Conservation (phyloP, 2,329 filamentous ascomycete species). For the Arthrinium phaeospermum region DNA sequence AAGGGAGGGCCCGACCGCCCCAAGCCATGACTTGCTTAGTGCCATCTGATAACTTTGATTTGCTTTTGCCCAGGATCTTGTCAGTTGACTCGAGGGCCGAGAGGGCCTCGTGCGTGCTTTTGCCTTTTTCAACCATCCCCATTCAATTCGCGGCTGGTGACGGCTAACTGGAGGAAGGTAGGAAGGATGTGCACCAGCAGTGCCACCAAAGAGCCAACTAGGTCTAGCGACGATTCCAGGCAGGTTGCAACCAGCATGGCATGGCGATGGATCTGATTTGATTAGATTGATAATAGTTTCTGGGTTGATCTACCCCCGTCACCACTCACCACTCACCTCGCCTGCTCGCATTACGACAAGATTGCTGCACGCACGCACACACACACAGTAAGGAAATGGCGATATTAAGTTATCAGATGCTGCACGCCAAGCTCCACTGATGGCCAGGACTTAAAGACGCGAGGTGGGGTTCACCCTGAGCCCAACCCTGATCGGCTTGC, state of each 20-base stretch:
- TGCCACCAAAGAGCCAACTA: neutral
- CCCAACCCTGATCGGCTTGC: slow-evolving; percentile 2
- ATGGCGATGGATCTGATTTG: slow-evolving; percentile 10
- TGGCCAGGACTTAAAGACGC: neutral
- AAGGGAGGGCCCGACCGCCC: slow-evolving; percentile 9
- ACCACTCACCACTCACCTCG: too few species aligned
- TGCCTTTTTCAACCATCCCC: neutral
- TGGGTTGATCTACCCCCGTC: neutral
- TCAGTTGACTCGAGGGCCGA: neutral
- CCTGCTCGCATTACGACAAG: neutral
- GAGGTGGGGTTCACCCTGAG: slow-evolving; percentile 1
- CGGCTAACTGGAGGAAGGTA: neutral
- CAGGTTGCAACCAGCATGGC: neutral
- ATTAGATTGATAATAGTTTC: slow-evolving; percentile 15
- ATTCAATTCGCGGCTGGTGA: neutral
- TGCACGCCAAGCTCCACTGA: slow-evolving; percentile 31
- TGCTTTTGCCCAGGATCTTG: slow-evolving; percentile 5
- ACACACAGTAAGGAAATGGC: neutral
- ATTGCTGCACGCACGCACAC: neutral
- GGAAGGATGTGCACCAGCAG: too few species aligned
- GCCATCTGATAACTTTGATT: slow-evolving; percentile 22
- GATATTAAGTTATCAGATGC: slow-evolving; percentile 39
- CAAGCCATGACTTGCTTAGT: slow-evolving; percentile 15
- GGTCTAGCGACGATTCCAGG: neutral
- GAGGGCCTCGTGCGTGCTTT: neutral